These are phyloP conservation scores for Lactifluus piperatus DNA, from an alignment of 768 basidiomycete genomes.

Conservation along the genomic window DNA sequence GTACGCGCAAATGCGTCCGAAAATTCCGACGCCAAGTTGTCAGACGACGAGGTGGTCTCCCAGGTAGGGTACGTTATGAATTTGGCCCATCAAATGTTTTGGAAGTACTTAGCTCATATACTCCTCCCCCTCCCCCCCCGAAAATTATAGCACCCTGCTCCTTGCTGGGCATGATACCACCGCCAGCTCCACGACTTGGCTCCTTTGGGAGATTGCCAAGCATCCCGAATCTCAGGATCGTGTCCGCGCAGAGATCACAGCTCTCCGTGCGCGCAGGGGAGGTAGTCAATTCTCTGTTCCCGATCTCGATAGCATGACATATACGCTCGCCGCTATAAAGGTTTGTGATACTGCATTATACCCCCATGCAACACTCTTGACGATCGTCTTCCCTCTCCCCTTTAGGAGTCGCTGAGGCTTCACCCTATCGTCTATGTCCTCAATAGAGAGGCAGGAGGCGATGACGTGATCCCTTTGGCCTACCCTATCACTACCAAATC, in stretches of 20 bases:
- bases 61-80: conserved; percentile 14
- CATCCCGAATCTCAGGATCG: conserved; percentile 13
- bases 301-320: conserved; percentile 15
- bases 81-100: not conserved
- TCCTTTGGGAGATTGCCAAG: conserved; percentile 18
- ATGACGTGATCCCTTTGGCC: conserved; percentile 17
- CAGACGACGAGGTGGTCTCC: not conserved
- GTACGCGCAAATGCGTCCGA: conserved; percentile 14
- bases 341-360: not conserved
- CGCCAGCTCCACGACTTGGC: conserved; percentile 9
- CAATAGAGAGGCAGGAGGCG: conserved; percentile 4
- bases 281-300: not conserved
- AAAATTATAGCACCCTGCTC: conserved; percentile 5
- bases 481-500: conserved; percentile 13
- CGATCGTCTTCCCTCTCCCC: not conserved
- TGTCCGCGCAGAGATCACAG: conserved; percentile 15
- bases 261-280: conserved; percentile 1
- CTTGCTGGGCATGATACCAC: conserved; percentile 20
- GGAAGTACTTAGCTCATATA: not conserved
- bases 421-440: conserved; percentile 14
- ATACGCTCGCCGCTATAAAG: conserved; percentile 16
- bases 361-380: not conserved
- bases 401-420: conserved; percentile 17
- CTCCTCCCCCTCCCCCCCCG: no score
- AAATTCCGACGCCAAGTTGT: not conserved